A percentile compares a stretch with the other conserved stretches of the same genome.
These are phyloP conservation scores for Chlorociboria aeruginascens DNA, from an alignment of 495 filamentous ascomycete species.

Conservation along the genomic window DNA sequence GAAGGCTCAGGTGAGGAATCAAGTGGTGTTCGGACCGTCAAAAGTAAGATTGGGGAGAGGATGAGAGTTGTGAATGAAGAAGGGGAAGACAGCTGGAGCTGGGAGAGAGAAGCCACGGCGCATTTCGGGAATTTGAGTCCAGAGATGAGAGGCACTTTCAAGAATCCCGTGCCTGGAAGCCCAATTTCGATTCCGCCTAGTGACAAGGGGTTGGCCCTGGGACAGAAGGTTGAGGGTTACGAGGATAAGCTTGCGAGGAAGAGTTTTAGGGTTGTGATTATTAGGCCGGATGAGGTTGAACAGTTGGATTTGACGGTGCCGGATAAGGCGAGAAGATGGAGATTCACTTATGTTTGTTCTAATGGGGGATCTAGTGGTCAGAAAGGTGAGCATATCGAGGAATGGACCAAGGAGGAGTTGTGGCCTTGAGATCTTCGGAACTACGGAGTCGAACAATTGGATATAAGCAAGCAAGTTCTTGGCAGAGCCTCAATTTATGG, in stretches of 20 bases:
- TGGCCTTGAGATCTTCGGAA: constrained; percentile 51
- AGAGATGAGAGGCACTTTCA: constrained; percentile 65
- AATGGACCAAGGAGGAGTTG: constrained; percentile 67
- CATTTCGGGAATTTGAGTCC: constrained; percentile 85
- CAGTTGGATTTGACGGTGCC: constrained; percentile 58
- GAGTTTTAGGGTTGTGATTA: not conserved
- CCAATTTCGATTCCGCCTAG: constrained; percentile 26
- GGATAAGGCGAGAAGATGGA: constrained; percentile 49
- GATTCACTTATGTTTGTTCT: constrained; percentile 43
- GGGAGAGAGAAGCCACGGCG: constrained; percentile 62
- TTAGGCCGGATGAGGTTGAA: constrained; percentile 62
- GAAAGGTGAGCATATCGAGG: constrained; percentile 29
- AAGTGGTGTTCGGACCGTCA: constrained; percentile 34
- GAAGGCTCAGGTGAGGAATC: constrained; percentile 33
- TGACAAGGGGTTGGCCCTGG: constrained; percentile 38
- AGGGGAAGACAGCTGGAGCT: constrained; percentile 41
- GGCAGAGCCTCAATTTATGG: too few relatives aligned
- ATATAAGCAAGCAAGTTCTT: too few relatives aligned
- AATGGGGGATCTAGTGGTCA: constrained; percentile 15
- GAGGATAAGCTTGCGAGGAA: constrained; percentile 14
- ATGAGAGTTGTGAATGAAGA: constrained; percentile 20
- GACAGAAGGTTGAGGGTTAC: constrained; percentile 56
- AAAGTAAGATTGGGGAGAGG: constrained; percentile 29
- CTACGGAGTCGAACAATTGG: not conserved
- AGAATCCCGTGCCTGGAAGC: constrained; percentile 65